Base-by-base conservation (phyloP, 495 filamentous ascomycete genomes). In the Aspergillus leporis region DNA sequence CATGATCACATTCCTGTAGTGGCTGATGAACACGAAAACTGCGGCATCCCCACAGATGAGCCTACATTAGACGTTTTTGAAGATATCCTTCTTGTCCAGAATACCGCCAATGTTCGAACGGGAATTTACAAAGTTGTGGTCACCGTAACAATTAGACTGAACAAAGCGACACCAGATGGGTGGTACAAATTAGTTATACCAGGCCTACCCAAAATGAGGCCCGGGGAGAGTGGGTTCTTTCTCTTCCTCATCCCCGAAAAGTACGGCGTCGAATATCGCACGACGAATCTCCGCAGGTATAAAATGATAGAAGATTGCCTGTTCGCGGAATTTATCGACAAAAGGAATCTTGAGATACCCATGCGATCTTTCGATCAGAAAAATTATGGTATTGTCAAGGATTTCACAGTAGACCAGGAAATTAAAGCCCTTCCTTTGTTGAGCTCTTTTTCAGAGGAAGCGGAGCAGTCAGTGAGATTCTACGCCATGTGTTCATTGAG, bases 201-300 rank as follows among this genome's bases (percentile, higher is more conserved):
- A 12, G 75, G 73, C 5, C 60, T 78, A 21, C 75, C 75, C 40
- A 58, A 58, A 31, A 48, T 72, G 14, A 48, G 34, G 8, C 18
- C 55, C 5, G 57, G 55, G 16, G 68, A 69, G 46, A 62, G 56
- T 45, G 74, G 74, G 2, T 65, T 65, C 53, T 51, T 78, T 6
- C 64, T 71, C 56, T 73, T 76, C 50, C 65, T 61, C 13, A 63
- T 67, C 7, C 72, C 74, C 1, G 57, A 55, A 2, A 52, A 51
- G 9, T 63, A 64, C 28, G 70, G 71, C 3, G 55, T 78, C 18
- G 75, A 76, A 22, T 67, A 72, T 23, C 65, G 69, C n/a, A 74
- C 69, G n/a, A 67, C 59, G 2, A 58, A 67, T 48, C 61, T 74
- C 13, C 65, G 63, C 10, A 55, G 67, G 25, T 57, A 67, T 45